A percentile compares a stretch with the other conserved stretches of the same genome.
phyloP scores from a whole-genome alignment of 768 basidiomycete species.

The Termitomyces sp. region DNA sequence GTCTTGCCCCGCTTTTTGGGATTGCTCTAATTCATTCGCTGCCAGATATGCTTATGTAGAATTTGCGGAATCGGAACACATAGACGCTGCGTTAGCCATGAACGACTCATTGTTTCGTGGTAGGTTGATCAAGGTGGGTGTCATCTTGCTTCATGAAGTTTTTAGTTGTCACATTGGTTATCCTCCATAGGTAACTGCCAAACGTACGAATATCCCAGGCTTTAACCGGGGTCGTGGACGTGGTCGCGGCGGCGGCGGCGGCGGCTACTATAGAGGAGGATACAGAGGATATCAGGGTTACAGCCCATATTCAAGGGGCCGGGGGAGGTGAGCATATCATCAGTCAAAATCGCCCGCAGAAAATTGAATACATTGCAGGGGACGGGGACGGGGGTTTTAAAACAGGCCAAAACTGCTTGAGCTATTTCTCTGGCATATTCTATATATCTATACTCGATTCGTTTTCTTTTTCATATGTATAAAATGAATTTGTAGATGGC shows the following conservation, averaged over 20 bases:
- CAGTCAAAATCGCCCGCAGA: background rate
- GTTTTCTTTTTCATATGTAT: background rate
- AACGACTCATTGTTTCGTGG: conserved; percentile 97
- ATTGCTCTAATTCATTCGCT: background rate
- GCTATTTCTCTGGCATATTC: conserved; percentile 7
- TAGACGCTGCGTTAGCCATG: conserved; percentile 87
- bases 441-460: conserved; percentile 13
- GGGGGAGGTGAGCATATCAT: conserved; percentile 59
- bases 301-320: conserved; percentile 57
- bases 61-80: conserved; percentile 89
- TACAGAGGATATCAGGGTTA: conserved; percentile 46
- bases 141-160: background rate
- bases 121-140: conserved; percentile 77
- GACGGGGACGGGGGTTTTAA: conserved; percentile 71
- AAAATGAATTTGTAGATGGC: conserved; percentile 5
- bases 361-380: conserved; percentile 11
- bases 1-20: conserved; percentile 6
- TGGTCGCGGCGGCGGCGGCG: conserved; percentile 67
- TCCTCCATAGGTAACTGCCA: conserved; percentile 74
- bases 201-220: conserved; percentile 94
- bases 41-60: conserved; percentile 96
- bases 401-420: conserved; percentile 7
- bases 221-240: conserved; percentile 82
- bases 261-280: conserved; percentile 44
- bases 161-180: background rate